Evolutionary conservation across 768 basidiomycete species (phyloP).

Genomic region (Melanogaster broomeanus): DNA sequence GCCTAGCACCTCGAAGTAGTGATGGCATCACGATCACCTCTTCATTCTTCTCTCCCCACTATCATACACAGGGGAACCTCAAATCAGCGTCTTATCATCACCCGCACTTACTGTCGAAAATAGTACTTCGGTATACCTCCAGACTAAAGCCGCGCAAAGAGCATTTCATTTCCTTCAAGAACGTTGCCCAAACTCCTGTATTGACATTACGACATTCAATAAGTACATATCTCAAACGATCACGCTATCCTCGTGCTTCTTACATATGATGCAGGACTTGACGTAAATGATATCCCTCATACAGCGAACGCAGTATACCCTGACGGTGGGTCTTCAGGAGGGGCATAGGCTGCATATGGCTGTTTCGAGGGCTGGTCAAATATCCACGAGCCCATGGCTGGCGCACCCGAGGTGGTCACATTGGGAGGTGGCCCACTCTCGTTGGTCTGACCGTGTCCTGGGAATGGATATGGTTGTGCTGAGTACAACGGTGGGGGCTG

Average conservation of each 20-base stretch:
- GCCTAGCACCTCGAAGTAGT: too few relatives aligned
- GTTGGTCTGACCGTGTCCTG: neutral
- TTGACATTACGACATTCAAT: neutral
- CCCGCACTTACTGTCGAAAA: neutral
- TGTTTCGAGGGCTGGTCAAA: neutral
- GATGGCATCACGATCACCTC: too few relatives aligned
- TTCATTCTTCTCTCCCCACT: neutral
- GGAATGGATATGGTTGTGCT: constrained; percentile 4
- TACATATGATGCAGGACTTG: neutral
- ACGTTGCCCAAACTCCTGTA: neutral
- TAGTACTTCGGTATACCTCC: neutral
- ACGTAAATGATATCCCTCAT: neutral
- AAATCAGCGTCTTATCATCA: neutral
- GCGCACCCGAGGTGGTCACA: neutral
- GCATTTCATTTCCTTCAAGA: too few relatives aligned
- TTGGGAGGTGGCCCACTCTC: neutral
- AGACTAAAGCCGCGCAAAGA: neutral
- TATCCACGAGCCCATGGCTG: neutral
- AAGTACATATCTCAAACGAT: neutral
- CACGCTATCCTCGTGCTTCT: neutral
- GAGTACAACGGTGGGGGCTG: neutral
- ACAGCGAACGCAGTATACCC: neutral
- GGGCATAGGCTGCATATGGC: neutral
- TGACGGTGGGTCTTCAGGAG: neutral
- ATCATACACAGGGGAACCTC: neutral